A percentile compares a stretch with the other conserved stretches of the same genome.
Conservation (phyloP, 805 yeast genomes). For the Yarrowia hollandica region DNA sequence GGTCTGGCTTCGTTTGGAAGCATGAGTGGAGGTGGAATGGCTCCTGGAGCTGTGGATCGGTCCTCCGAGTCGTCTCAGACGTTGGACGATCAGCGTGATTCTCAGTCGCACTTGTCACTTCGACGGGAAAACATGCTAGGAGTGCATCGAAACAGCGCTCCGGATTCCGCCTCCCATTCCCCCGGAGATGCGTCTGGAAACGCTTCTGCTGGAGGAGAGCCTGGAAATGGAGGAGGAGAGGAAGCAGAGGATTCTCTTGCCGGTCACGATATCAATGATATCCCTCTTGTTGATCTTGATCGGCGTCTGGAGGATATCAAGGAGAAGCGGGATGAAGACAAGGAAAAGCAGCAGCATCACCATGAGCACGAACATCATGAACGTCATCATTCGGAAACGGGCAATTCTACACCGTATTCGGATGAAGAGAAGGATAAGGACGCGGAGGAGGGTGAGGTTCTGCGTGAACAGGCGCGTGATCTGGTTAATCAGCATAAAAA, state of each 20-base stretch:
- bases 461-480: slow-evolving; percentile 30
- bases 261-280: slow-evolving; percentile 32
- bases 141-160: slow-evolving; percentile 14
- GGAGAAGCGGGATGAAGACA: slow-evolving; percentile 32
- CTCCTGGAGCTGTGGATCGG: slow-evolving; percentile 27
- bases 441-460: slow-evolving; percentile 8
- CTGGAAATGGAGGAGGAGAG: too few species aligned
- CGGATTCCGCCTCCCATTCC: slow-evolving; percentile 19
- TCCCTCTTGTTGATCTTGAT: slow-evolving; percentile 35
- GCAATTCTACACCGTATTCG: neutral
- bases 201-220: too few species aligned
- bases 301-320: slow-evolving; percentile 29
- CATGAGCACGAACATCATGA: slow-evolving; percentile 31
- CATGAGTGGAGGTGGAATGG: slow-evolving; percentile 27
- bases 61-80: slow-evolving; percentile 15
- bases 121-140: slow-evolving; percentile 4
- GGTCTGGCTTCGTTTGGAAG: slow-evolving; percentile 10
- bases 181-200: slow-evolving; percentile 1
- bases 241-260: neutral
- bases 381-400: neutral
- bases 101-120: neutral
- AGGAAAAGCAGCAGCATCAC: slow-evolving; percentile 33
- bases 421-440: slow-evolving; percentile 7
- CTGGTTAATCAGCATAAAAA: slow-evolving; percentile 33
- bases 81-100: neutral